These are phyloP conservation scores for Massarina eburnea DNA, from an alignment of 2,329 filamentous ascomycete genomes.

Conservation along the genomic window DNA sequence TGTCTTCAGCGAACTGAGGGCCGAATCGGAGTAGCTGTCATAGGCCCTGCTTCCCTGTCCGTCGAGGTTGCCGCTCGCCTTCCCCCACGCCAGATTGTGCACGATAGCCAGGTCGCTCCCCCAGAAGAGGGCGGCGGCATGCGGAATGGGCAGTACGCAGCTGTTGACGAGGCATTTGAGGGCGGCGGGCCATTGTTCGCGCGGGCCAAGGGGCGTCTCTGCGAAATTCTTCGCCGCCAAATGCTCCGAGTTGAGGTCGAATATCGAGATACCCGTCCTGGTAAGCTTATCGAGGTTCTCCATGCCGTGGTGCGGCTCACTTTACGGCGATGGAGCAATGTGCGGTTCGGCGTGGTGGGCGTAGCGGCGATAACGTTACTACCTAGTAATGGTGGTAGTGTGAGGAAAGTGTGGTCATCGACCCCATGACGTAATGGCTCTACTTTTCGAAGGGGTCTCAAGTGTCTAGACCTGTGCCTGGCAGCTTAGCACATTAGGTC, in stretches of 20 bases:
- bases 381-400: background rate
- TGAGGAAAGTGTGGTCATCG: background rate
- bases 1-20: constrained; percentile 36
- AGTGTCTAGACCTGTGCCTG: background rate
- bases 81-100: constrained; percentile 47
- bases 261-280: constrained; percentile 30
- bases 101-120: constrained; percentile 40
- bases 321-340: background rate
- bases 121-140: constrained; percentile 49
- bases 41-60: constrained; percentile 40
- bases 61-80: constrained; percentile 32
- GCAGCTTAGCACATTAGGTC: background rate
- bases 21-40: constrained; percentile 36
- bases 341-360: background rate
- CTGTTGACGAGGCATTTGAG: constrained; percentile 35
- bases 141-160: constrained; percentile 44
- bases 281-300: constrained; percentile 37
- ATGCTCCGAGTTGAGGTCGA: constrained; percentile 33
- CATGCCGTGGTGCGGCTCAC: constrained; percentile 14
- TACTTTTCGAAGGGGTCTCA: background rate
- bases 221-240: constrained; percentile 32
- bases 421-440: background rate
- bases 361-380: background rate
- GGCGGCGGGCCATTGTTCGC: constrained; percentile 38
- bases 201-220: constrained; percentile 33